Percentiles rank a stretch among this genome's conserved stretches.
Evolutionary conservation across 306 rosid genomes (phyloP).

Genomic region (Mimosa bimucronata): DNA sequence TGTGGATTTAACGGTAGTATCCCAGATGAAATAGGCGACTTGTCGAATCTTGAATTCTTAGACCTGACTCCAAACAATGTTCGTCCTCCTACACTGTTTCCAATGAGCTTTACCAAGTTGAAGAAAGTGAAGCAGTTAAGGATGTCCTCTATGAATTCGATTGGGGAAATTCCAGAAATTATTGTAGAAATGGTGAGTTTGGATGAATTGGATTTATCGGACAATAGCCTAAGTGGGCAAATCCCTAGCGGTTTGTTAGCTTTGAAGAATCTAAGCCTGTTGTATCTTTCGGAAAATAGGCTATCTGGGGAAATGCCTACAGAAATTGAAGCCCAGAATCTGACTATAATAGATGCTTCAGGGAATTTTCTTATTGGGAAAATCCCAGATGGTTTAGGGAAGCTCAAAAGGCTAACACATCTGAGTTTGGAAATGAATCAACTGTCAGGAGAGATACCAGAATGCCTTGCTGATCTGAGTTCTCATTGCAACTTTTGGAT

Average conservation of each 20-base stretch:
- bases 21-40: conserved; percentile 48
- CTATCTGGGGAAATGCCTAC: conserved; percentile 54
- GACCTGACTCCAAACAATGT: background rate
- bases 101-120: conserved; percentile 50
- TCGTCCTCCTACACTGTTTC: conserved; percentile 35
- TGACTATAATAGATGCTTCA: conserved; percentile 43
- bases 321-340: conserved; percentile 37
- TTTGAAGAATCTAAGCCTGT: conserved; percentile 42
- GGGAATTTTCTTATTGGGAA: conserved; percentile 40
- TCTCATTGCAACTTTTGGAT: conserved; percentile 70
- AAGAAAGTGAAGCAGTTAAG: conserved; percentile 26
- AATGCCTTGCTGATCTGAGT: conserved; percentile 45
- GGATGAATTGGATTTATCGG: conserved; percentile 40
- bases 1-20: conserved; percentile 42
- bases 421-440: conserved; percentile 41
- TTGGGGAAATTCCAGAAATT: too few species aligned
- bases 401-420: conserved; percentile 31
- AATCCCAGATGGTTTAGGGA: conserved; percentile 49
- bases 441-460: conserved; percentile 53
- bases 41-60: conserved; percentile 47
- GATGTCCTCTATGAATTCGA: too few species aligned
- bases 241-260: conserved; percentile 48
- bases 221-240: conserved; percentile 37
- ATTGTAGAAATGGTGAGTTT: too few species aligned
- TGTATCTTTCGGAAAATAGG: conserved; percentile 38